Conservation (phyloP, 2,329 filamentous ascomycete species). For the Trichoderma cornu-damae region DNA sequence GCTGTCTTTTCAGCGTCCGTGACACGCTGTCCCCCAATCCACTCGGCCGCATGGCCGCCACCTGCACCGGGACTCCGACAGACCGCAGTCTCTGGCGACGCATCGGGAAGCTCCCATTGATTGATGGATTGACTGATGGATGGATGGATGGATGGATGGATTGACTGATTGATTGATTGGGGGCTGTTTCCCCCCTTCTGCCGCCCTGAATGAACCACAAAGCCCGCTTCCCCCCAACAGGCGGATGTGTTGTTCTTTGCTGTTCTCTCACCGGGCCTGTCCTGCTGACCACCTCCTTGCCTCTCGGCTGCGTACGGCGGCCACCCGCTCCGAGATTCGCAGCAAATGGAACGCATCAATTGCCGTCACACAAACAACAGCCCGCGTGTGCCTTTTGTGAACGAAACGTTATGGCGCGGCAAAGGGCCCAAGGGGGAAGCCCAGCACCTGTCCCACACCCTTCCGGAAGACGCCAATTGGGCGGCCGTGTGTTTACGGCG, state of each 20-base stretch:
- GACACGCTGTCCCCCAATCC: constrained; percentile 1
- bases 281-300: constrained; percentile 4
- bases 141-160: no score
- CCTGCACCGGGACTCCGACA: background rate
- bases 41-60: background rate
- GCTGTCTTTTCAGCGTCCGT: background rate
- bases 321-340: background rate
- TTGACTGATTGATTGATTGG: no score
- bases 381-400: background rate
- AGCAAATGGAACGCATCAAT: background rate
- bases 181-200: no score
- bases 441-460: background rate
- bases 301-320: background rate
- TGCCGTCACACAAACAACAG: background rate
- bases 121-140: no score
- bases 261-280: constrained; percentile 1
- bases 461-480: constrained; percentile 3
- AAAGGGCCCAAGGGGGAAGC: background rate
- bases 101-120: background rate
- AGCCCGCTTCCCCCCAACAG: background rate
- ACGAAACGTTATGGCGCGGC: background rate
- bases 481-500: background rate
- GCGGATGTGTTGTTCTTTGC: background rate
- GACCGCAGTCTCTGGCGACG: background rate
- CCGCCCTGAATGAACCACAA: background rate